phyloP scores from a whole-genome alignment of 225 moss, liverwort and hornwort species.

The Pleurozium schreberi region DNA sequence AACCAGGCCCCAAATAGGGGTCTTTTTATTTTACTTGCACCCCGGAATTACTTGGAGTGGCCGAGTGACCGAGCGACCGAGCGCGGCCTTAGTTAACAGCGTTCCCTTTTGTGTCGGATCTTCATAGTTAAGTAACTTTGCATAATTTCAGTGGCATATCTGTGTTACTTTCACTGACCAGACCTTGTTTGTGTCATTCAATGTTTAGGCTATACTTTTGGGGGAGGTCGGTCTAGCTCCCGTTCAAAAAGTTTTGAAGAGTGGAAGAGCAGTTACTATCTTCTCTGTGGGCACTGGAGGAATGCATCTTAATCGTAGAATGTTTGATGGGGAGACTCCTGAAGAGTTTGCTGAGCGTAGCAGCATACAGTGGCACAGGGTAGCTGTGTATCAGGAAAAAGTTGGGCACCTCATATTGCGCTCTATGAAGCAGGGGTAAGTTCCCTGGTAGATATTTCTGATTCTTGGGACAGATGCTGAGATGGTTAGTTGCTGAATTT shows the following conservation, averaged over 20 bases:
- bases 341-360: constrained; percentile 74
- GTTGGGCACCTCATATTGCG: constrained; percentile 58
- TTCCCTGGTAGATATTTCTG: neutral
- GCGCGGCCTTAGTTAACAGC: neutral
- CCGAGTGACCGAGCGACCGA: no score
- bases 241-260: constrained; percentile 78
- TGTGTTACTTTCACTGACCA: neutral
- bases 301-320: constrained; percentile 78
- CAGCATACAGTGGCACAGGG: constrained; percentile 82
- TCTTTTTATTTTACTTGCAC: no score
- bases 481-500: neutral
- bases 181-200: neutral
- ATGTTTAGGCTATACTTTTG: constrained; percentile 55
- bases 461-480: neutral
- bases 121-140: neutral
- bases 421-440: constrained; percentile 67
- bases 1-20: no score
- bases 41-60: no score
- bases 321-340: constrained; percentile 67
- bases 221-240: constrained; percentile 85
- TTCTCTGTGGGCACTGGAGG: constrained; percentile 93
- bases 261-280: constrained; percentile 71
- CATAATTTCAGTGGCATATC: neutral
- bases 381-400: constrained; percentile 81
- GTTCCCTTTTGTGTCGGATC: neutral